Percentiles rank a stretch among this genome's conserved stretches.
Evolutionary conservation across 306 rosid species (phyloP).

Genomic region (Benincasa hispida): DNA sequence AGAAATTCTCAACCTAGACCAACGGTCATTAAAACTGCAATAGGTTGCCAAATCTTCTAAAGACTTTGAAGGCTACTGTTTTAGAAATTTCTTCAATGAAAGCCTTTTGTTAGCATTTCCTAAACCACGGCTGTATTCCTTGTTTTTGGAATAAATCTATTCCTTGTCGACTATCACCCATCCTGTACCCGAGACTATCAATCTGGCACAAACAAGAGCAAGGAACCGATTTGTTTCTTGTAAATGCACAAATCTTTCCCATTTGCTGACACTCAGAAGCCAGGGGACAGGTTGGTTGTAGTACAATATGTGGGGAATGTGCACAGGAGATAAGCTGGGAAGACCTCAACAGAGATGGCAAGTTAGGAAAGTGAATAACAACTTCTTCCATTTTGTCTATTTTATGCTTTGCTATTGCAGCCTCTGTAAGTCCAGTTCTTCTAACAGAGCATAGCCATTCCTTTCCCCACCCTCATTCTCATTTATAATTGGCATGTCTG

Average conservation of each 20-base stretch:
- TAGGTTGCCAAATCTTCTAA: no score
- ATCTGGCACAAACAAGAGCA: conserved; percentile 16
- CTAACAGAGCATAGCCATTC: conserved; percentile 2
- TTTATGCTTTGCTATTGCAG: no score
- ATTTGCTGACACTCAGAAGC: conserved; percentile 77
- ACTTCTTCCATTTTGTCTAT: conserved; percentile 8
- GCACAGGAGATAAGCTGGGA: conserved; percentile 88
- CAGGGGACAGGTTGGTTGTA: conserved; percentile 69
- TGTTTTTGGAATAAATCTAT: no score
- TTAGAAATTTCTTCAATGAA: no score
- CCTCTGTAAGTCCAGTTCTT: neutral
- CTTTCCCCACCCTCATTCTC: conserved; percentile 6
- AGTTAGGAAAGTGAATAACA: conserved; percentile 9
- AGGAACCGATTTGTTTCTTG: conserved; percentile 31
- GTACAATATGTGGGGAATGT: conserved; percentile 87
- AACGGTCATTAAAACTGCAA: no score
- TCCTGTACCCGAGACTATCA: conserved; percentile 15
- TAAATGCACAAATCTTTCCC: conserved; percentile 81
- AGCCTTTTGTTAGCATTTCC: no score
- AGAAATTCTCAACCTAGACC: no score
- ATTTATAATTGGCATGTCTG: neutral
- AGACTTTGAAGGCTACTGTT: no score
- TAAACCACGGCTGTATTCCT: no score
- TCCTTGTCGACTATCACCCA: conserved; percentile 12
- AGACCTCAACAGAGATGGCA: conserved; percentile 37